phyloP scores from a whole-genome alignment of 2,329 filamentous ascomycete species.

The Trichoderma koningiopsis region DNA sequence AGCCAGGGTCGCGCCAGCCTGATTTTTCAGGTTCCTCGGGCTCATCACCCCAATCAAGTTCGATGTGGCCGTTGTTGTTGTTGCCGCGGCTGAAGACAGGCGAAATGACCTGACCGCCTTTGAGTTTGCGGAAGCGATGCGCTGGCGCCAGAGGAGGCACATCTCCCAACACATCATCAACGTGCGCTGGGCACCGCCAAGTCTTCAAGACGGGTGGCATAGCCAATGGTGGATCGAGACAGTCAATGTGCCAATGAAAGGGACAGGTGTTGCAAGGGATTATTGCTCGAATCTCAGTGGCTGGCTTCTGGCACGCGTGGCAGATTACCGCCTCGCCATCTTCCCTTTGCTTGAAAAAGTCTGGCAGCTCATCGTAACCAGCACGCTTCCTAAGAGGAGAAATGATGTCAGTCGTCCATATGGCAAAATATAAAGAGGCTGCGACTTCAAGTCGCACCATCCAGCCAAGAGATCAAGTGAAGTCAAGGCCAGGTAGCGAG shows the following conservation, averaged over 20 bases:
- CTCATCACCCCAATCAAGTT: slow-evolving; percentile 64
- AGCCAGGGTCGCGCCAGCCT: slow-evolving; percentile 59
- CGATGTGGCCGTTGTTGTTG: slow-evolving; percentile 71
- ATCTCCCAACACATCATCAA: slow-evolving; percentile 70
- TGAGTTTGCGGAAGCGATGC: slow-evolving; percentile 64
- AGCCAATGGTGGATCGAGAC: slow-evolving; percentile 80
- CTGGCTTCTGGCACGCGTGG: slow-evolving; percentile 69
- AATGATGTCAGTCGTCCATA: background rate
- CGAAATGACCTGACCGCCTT: slow-evolving; percentile 53
- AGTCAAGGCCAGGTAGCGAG: background rate
- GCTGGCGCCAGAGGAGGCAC: slow-evolving; percentile 62
- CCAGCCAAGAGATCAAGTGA: background rate
- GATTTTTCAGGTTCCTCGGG: slow-evolving; percentile 57
- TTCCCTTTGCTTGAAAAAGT: slow-evolving; percentile 70
- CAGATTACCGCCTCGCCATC: slow-evolving; percentile 80
- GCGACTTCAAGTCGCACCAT: background rate
- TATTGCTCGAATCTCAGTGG: slow-evolving; percentile 65
- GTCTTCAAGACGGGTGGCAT: slow-evolving; percentile 74
- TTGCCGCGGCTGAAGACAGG: slow-evolving; percentile 64
- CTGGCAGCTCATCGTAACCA: slow-evolving; percentile 63
- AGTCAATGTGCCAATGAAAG: slow-evolving; percentile 89
- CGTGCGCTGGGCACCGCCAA: slow-evolving; percentile 89
- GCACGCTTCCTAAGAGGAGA: slow-evolving; percentile 48
- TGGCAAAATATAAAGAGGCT: background rate
- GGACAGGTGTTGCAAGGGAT: slow-evolving; percentile 84